phyloP scores from a whole-genome alignment of 106 monocot genomes.

The Acorus gramineus region DNA sequence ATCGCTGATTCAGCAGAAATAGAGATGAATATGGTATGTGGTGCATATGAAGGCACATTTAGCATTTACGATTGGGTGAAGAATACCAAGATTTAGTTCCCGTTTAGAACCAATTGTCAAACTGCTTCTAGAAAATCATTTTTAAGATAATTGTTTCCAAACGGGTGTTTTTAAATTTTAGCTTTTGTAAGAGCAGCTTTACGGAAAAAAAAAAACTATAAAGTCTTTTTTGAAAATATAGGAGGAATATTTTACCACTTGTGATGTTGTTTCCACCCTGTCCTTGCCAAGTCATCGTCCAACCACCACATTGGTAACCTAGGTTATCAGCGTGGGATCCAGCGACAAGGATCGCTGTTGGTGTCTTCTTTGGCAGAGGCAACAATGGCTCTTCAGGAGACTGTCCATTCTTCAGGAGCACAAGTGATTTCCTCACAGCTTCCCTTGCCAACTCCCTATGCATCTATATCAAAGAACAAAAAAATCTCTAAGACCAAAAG shows the following conservation, averaged over 20 bases:
- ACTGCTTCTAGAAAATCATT: too few species aligned
- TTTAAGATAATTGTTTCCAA: too few species aligned
- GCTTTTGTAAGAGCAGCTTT: background rate
- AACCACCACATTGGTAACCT: slow-evolving; percentile 61
- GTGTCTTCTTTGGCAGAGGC: slow-evolving; percentile 37
- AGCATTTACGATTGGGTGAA: too few species aligned
- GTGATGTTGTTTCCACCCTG: slow-evolving; percentile 34
- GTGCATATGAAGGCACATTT: too few species aligned
- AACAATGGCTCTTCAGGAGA: slow-evolving; percentile 17
- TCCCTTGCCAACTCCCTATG: slow-evolving; percentile 84
- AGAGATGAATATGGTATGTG: too few species aligned
- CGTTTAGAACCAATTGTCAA: too few species aligned
- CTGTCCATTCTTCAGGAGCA: slow-evolving; percentile 69
- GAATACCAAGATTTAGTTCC: too few species aligned
- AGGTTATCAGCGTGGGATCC: slow-evolving; percentile 55
- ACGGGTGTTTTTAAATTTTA: background rate
- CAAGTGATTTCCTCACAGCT: slow-evolving; percentile 86
- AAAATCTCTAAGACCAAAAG: background rate
- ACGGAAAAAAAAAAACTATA: background rate
- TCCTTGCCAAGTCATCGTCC: slow-evolving; percentile 67
- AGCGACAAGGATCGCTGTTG: slow-evolving; percentile 42
- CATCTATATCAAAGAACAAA: slow-evolving; percentile 31
- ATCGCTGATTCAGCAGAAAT: too few species aligned
- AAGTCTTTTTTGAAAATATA: background rate
- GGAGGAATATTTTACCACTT: slow-evolving; percentile 5